Conservation (phyloP, 1,284 basidiomycete species). For the Neolentinus lepideus region DNA sequence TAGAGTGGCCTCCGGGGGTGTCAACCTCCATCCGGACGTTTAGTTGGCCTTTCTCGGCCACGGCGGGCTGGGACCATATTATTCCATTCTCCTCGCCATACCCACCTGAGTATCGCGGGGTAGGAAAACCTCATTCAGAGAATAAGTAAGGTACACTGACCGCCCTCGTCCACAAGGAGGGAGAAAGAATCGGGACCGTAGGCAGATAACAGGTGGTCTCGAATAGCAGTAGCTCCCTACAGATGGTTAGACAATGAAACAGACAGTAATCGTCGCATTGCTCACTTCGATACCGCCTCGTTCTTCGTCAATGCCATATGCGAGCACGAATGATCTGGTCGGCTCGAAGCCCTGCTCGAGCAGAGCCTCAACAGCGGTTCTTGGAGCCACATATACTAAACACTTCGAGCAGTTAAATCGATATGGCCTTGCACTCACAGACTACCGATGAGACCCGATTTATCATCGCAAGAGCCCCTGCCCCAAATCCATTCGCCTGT, state of each 20-base stretch:
- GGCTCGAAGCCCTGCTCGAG: conserved; percentile 37
- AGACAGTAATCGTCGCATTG: background rate
- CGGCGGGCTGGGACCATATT: conserved; percentile 41
- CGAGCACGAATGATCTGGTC: conserved; percentile 41
- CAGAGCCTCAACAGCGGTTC: conserved; percentile 39
- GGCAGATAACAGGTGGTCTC: background rate
- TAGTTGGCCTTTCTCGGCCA: conserved; percentile 62
- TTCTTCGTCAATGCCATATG: conserved; percentile 31
- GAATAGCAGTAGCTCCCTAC: background rate
- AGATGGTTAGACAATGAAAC: background rate
- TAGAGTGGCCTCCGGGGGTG: conserved; percentile 64
- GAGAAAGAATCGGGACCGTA: conserved; percentile 1
- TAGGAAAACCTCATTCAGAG: background rate
- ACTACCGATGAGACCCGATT: conserved; percentile 40
- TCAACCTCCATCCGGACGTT: conserved; percentile 47
- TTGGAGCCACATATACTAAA: background rate
- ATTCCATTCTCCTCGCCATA: conserved; percentile 27
- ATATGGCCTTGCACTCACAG: conserved; percentile 20
- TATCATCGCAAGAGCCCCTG: conserved; percentile 42
- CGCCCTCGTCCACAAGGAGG: conserved; percentile 1
- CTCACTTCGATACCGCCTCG: background rate
- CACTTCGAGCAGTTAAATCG: too few relatives aligned
- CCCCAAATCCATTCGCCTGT: conserved; percentile 39
- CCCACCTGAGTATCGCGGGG: conserved; percentile 15
- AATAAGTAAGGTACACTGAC: background rate